A percentile compares a stretch with the other conserved stretches of the same genome.
Evolutionary conservation across 2,329 filamentous ascomycete species (phyloP).

Genomic region (Colletotrichum orchidophilum): DNA sequence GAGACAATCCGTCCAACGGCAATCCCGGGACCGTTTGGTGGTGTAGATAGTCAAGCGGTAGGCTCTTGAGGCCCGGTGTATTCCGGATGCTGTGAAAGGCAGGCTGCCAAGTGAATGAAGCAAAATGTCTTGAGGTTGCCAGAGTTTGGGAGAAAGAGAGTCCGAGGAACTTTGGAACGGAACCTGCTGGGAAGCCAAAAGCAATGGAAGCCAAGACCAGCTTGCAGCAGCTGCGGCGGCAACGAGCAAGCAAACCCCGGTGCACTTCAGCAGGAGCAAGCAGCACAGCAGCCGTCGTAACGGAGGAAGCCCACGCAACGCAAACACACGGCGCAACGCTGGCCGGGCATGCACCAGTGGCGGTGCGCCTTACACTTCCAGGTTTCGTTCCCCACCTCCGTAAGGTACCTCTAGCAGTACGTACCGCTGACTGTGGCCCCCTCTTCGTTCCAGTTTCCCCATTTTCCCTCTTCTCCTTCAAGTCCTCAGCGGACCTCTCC

Average conservation of each 20-base stretch:
- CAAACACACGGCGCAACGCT: not conserved
- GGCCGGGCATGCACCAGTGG: slow-evolving; percentile 15
- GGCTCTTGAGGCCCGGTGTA: not conserved
- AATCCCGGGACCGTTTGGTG: not conserved
- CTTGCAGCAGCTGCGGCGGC: not conserved
- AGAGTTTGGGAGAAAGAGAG: not conserved
- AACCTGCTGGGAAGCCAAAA: not conserved
- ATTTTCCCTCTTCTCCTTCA: not conserved
- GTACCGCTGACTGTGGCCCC: not conserved
- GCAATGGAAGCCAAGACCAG: slow-evolving; percentile 20
- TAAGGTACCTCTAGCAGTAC: not conserved
- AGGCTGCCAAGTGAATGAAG: slow-evolving; percentile 5
- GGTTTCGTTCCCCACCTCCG: not conserved
- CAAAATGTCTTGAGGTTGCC: slow-evolving; percentile 5
- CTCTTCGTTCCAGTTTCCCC: not conserved
- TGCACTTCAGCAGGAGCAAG: not conserved
- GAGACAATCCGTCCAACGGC: slow-evolving; percentile 1
- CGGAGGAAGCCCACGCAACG: not conserved
- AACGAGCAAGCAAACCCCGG: not conserved
- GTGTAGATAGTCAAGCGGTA: not conserved
- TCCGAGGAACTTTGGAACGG: not conserved
- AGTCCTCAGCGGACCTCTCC: not conserved
- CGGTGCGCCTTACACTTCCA: slow-evolving; percentile 8
- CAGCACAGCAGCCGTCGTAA: not conserved
- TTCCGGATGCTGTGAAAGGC: not conserved